A percentile compares a stretch with the other conserved stretches of the same genome.
Evolutionary conservation across 164 flowering plant species (phyloP).

Genomic region (Umbilicus rupestris): DNA sequence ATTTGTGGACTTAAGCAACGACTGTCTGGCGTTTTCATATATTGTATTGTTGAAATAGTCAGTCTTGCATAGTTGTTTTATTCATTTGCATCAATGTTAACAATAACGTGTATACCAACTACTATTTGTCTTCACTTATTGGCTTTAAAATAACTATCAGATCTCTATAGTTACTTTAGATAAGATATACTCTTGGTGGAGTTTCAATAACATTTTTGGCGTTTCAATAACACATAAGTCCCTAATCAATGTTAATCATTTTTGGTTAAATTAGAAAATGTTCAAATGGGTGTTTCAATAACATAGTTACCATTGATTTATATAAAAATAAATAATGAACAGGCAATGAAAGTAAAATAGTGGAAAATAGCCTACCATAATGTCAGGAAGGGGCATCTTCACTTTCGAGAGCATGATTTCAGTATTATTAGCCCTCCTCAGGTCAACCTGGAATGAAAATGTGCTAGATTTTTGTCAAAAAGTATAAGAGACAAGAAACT

Average conservation of each 20-base stretch:
- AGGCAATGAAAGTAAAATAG: not conserved
- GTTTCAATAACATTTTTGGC: too few relatives aligned
- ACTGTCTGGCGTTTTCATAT: not conserved
- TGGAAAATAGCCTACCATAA: constrained; percentile 52
- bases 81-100: too few relatives aligned
- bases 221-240: too few relatives aligned
- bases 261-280: not conserved
- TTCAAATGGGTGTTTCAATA: not conserved
- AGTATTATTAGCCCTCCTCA: constrained; percentile 73
- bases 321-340: not conserved
- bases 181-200: too few relatives aligned
- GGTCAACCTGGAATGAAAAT: constrained; percentile 46
- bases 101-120: not conserved
- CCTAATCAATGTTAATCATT: too few relatives aligned
- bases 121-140: not conserved
- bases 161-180: not conserved
- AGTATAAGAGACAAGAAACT: not conserved
- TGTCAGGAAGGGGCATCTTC: constrained; percentile 80
- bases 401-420: constrained; percentile 94
- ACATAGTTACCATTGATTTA: too few relatives aligned
- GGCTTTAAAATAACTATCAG: not conserved
- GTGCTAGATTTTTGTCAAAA: constrained; percentile 1
- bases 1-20: not conserved
- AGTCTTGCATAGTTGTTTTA: too few relatives aligned
- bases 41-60: not conserved